These are phyloP conservation scores for Cordyceps pruinosa DNA, from an alignment of 2,329 filamentous ascomycete genomes.

Conservation along the genomic window DNA sequence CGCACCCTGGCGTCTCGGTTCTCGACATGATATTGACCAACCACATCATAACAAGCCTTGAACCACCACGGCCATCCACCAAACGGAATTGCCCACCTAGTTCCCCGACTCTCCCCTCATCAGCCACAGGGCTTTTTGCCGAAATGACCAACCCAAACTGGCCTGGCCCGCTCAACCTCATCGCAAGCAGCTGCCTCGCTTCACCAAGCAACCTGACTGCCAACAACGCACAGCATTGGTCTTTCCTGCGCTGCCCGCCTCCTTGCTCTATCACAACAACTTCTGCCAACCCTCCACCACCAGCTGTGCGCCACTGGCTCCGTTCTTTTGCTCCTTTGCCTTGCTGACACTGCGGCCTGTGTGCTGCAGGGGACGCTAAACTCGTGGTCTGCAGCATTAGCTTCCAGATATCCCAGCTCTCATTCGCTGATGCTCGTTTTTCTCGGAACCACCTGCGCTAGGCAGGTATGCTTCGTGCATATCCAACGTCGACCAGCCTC, in stretches of 20 bases:
- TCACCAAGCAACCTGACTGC: not conserved
- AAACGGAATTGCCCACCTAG: not conserved
- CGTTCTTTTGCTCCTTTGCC: not conserved
- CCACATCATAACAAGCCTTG: not conserved
- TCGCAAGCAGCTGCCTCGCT: not conserved
- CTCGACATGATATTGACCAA: not conserved
- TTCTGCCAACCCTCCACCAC: not conserved
- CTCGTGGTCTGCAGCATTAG: constrained; percentile 2
- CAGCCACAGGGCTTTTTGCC: not conserved
- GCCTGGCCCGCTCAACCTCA: not conserved
- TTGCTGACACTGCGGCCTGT: not conserved
- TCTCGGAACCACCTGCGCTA: not conserved
- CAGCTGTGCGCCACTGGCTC: not conserved
- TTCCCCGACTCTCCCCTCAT: not conserved
- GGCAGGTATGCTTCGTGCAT: not conserved
- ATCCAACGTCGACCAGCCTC: constrained; percentile 2
- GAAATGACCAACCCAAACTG: not conserved
- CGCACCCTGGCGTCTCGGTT: not conserved
- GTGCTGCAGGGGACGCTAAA: not conserved
- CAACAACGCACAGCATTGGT: not conserved
- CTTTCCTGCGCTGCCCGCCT: not conserved
- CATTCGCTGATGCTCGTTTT: not conserved
- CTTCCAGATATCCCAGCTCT: not conserved
- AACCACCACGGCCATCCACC: not conserved
- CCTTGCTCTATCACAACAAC: not conserved